Percentiles rank a stretch among this genome's conserved stretches.
Conservation (phyloP, 2,329 filamentous ascomycete species). For the Phoma sp. region DNA sequence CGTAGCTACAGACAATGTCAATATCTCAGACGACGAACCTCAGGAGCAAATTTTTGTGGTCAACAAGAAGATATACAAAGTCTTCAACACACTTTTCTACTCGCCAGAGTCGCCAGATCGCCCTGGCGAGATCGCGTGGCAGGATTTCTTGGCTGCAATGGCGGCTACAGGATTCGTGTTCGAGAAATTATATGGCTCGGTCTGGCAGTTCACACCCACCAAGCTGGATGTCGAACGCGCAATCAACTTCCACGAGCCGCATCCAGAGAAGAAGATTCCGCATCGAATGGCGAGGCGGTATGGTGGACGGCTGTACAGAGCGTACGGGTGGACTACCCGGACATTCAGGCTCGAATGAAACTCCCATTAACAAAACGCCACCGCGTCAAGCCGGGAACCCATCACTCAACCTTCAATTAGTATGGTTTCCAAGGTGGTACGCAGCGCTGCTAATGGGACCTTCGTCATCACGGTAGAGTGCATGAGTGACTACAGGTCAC, state of each 20-base stretch:
- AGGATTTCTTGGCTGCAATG: slow-evolving; percentile 64
- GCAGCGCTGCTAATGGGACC: too few relatives aligned
- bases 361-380: too few relatives aligned
- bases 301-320: slow-evolving; percentile 58
- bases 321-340: slow-evolving; percentile 58
- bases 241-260: slow-evolving; percentile 64
- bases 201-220: slow-evolving; percentile 64
- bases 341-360: slow-evolving; percentile 9
- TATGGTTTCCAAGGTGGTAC: too few relatives aligned
- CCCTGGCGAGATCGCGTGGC: slow-evolving; percentile 62
- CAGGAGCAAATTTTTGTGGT: slow-evolving; percentile 13
- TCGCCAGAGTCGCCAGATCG: slow-evolving; percentile 41
- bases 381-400: too few relatives aligned
- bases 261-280: slow-evolving; percentile 61
- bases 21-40: slow-evolving; percentile 21
- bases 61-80: slow-evolving; percentile 48
- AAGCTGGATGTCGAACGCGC: slow-evolving; percentile 46
- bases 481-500: too few relatives aligned
- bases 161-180: slow-evolving; percentile 58
- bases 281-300: slow-evolving; percentile 56
- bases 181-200: slow-evolving; percentile 67
- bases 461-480: too few relatives aligned
- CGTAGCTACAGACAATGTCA: neutral
- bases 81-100: slow-evolving; percentile 55
- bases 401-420: too few relatives aligned